Base-by-base conservation (phyloP, 140 eudicot species). In the Erigeron philadelphicus region DNA sequence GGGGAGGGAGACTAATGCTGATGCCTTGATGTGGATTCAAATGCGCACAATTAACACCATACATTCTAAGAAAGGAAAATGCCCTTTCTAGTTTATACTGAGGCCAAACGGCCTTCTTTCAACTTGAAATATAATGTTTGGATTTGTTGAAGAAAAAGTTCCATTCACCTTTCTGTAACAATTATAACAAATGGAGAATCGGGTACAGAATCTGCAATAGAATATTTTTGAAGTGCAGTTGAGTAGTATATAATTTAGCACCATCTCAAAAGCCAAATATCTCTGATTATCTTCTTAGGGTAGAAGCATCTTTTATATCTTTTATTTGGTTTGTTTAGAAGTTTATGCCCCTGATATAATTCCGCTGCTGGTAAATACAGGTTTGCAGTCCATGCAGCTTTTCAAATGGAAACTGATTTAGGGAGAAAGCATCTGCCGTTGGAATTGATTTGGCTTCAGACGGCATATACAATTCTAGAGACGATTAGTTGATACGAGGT, bases 381-480 rank as follows among this genome's bases (percentile, higher is more conserved):
- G 71, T 62, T 35, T 49, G 61, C 13, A 5, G 13, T 9, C 17
- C 8, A 55, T 54, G 47, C 41, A 41, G 15, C 65, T 73, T 55
- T 54, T 15, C 12, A 1, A 7, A 56, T 1, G 49, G 49, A 45
- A 8, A 19, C 5, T 56, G n/a, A 56, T 11, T 8, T 4, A 7
- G 12, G 62, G 21, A 56, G 62, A 11, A 17, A 18, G 21, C 4
- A 8, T 35, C 54, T 58, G 38, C 48, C 19, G 64, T 17, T 56
- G 45, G 43, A 60, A 71, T 68, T 10, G 35, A 71, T 57, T 52
- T 21, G 58, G 61, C 48, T 52, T 69, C 53, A 35, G 48, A 54
- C 35, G 48, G 70, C 25, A 4, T 23, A 43, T 55, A 47, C 56
- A 54, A 55, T 57, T 42, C n/a, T 43, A 21, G 23, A 58, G 52